These are phyloP conservation scores for Candida qinlingensis DNA, from an alignment of 805 yeast species.

Conservation along the genomic window DNA sequence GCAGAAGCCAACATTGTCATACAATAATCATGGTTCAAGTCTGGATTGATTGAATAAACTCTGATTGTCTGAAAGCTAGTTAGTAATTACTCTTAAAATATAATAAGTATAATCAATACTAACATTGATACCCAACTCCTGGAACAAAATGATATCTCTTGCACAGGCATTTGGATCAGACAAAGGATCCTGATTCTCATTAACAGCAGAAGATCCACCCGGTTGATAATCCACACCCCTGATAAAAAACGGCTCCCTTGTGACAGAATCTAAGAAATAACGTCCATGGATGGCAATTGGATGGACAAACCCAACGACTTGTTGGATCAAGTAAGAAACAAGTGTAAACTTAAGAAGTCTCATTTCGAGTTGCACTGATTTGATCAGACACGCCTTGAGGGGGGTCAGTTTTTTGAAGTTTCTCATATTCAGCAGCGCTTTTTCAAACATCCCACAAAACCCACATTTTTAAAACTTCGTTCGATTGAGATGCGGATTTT, in stretches of 20 bases:
- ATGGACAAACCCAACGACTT: constrained; percentile 34
- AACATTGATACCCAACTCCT: constrained; percentile 71
- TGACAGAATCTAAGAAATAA: constrained; percentile 70
- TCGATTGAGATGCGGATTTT: no score
- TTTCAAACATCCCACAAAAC: no score
- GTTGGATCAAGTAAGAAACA: neutral
- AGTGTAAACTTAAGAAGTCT: neutral
- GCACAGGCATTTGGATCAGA: constrained; percentile 70
- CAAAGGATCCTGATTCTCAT: constrained; percentile 59
- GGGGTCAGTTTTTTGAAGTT: no score
- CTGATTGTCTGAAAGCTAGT: constrained; percentile 49
- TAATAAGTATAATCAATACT: neutral
- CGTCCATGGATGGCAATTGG: constrained; percentile 69
- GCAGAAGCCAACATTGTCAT: constrained; percentile 90
- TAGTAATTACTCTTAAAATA: constrained; percentile 49
- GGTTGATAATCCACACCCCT: constrained; percentile 95
- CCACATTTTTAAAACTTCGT: no score
- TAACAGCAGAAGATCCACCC: constrained; percentile 82
- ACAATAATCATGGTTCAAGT: constrained; percentile 78
- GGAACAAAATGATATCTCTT: constrained; percentile 76
- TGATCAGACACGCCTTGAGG: neutral
- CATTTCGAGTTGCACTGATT: neutral
- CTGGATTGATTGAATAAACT: constrained; percentile 82
- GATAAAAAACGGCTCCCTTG: constrained; percentile 70
- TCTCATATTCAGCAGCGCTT: no score